These are phyloP conservation scores for Colletotrichum liaoningense DNA, from an alignment of 2,329 filamentous ascomycete genomes.

Conservation along the genomic window DNA sequence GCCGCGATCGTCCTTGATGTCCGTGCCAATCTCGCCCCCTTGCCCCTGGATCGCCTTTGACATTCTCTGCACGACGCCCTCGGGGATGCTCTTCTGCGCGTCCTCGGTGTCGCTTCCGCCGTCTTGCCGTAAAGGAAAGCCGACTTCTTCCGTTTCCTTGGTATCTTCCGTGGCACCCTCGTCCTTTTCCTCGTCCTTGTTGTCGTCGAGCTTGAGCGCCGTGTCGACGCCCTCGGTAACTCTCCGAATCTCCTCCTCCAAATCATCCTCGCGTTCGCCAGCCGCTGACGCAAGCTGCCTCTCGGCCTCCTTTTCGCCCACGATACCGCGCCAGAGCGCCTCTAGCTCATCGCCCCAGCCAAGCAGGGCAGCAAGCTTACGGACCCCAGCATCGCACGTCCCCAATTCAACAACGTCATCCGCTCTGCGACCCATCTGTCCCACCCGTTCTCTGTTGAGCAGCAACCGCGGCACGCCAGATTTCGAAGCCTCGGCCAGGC, in stretches of 20 bases:
- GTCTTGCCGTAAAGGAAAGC: neutral
- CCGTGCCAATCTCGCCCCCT: constrained; percentile 15
- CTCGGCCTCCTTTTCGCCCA: constrained; percentile 69
- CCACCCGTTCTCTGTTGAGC: constrained; percentile 88
- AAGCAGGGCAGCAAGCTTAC: constrained; percentile 80
- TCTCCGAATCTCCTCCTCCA: constrained; percentile 58
- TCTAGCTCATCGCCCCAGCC: constrained; percentile 92
- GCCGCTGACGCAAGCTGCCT: constrained; percentile 54
- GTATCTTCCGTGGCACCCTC: neutral
- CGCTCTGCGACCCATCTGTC: constrained; percentile 77
- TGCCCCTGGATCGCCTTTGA: neutral
- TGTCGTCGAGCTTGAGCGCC: constrained; percentile 45
- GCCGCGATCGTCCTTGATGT: constrained; percentile 32
- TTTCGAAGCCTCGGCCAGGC: constrained; percentile 74
- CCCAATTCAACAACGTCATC: constrained; percentile 90
- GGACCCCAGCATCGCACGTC: constrained; percentile 85
- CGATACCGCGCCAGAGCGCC: constrained; percentile 75
- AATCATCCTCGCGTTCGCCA: constrained; percentile 45
- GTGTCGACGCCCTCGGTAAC: constrained; percentile 50
- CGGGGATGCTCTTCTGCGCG: neutral
- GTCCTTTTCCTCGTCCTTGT: constrained; percentile 24
- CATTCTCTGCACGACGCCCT: neutral
- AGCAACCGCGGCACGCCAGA: constrained; percentile 79
- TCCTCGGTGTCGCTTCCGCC: constrained; percentile 7
- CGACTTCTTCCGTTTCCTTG: neutral